These are phyloP conservation scores for Euphorbia schlechtendalii DNA, from an alignment of 441 rosid genomes.

Conservation along the genomic window DNA sequence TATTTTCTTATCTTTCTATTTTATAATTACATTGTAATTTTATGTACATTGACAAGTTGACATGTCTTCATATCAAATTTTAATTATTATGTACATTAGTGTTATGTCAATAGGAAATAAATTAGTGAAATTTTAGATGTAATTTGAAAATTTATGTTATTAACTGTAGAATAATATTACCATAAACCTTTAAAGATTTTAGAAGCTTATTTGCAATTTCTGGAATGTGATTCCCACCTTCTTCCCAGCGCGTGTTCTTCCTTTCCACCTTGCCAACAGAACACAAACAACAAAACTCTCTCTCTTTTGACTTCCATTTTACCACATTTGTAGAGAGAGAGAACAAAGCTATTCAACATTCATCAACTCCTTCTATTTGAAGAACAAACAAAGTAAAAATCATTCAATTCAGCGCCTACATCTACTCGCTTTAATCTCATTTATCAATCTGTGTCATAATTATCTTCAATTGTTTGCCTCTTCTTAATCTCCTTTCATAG, in stretches of 20 bases:
- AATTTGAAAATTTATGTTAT: too few species aligned
- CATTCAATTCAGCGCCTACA: not conserved
- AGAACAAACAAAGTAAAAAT: not conserved
- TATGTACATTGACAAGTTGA: too few species aligned
- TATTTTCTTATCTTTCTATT: too few species aligned
- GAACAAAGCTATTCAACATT: not conserved
- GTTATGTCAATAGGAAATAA: too few species aligned
- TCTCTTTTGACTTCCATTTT: conserved; percentile 19
- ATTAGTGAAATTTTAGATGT: too few species aligned
- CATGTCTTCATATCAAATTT: too few species aligned
- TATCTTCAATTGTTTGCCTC: not conserved
- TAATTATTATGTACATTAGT: too few species aligned
- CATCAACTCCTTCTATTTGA: not conserved
- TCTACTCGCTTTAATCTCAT: not conserved
- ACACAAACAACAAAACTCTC: conserved; percentile 3
- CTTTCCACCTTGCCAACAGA: not conserved
- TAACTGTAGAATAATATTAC: too few species aligned
- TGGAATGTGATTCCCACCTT: conserved; percentile 8
- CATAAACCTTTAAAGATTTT: too few species aligned
- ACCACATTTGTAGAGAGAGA: not conserved
- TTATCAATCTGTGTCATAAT: not conserved
- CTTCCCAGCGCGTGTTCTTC: conserved; percentile 12
- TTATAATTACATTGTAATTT: too few species aligned
- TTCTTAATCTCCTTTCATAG: not conserved
- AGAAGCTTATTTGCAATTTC: not conserved